A percentile compares a stretch with the other conserved stretches of the same genome.
Evolutionary conservation across 345 rosid genomes (phyloP).

Genomic region (Geranium brycei): DNA sequence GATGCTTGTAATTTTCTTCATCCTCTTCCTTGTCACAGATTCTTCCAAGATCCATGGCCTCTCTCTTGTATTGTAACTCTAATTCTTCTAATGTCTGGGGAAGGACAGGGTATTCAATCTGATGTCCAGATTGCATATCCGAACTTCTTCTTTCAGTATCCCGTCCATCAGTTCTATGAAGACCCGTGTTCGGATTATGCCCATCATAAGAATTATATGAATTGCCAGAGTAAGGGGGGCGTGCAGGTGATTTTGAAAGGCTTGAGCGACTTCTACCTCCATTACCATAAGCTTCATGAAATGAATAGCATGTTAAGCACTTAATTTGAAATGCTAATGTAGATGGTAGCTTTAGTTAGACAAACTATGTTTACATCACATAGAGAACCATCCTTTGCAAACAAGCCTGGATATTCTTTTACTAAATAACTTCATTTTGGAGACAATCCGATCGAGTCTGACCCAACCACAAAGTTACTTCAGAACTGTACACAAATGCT

Average conservation of each 20-base stretch:
- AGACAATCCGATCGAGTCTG: slow-evolving; percentile 29
- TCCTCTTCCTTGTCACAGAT: slow-evolving; percentile 85
- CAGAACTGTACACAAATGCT: slow-evolving; percentile 50
- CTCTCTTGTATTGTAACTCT: slow-evolving; percentile 71
- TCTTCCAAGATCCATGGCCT: slow-evolving; percentile 59
- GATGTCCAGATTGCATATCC: slow-evolving; percentile 48
- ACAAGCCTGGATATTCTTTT: slow-evolving; percentile 32
- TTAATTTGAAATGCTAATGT: slow-evolving; percentile 40
- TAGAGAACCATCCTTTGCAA: slow-evolving; percentile 38
- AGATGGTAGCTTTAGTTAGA: slow-evolving; percentile 40
- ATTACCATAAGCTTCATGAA: slow-evolving; percentile 98
- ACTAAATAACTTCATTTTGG: slow-evolving; percentile 34
- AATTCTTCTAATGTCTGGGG: slow-evolving; percentile 67
- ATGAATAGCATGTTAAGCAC: slow-evolving; percentile 75
- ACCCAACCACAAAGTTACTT: slow-evolving; percentile 43
- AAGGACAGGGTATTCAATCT: slow-evolving; percentile 50
- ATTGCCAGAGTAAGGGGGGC: slow-evolving; percentile 54
- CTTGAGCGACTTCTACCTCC: slow-evolving; percentile 82
- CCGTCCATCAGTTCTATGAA: slow-evolving; percentile 63
- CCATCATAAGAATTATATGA: slow-evolving; percentile 55
- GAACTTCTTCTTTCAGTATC: slow-evolving; percentile 55
- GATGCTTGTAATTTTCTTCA: slow-evolving; percentile 85
- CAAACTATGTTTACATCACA: slow-evolving; percentile 30
- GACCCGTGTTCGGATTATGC: slow-evolving; percentile 45
- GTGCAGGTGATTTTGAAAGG: slow-evolving; percentile 81